phyloP scores from a whole-genome alignment of 2,329 filamentous ascomycete species.

The Cordyceps tenuipes region DNA sequence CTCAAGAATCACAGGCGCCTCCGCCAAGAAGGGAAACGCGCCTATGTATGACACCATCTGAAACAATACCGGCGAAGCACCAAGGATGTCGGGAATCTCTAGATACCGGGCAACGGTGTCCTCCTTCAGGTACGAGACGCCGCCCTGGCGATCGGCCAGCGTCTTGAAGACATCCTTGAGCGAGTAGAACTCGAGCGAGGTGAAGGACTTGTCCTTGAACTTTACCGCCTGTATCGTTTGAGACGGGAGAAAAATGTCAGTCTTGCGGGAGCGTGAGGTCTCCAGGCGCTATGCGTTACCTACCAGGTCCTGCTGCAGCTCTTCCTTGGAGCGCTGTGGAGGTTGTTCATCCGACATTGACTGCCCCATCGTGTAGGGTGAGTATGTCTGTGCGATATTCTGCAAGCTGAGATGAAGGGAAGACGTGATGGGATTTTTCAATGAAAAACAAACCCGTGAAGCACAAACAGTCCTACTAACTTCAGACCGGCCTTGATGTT shows the following conservation, averaged over 20 bases:
- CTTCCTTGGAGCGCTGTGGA: conserved; percentile 39
- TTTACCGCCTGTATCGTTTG: conserved; percentile 39
- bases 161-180: conserved; percentile 65
- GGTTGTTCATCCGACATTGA: conserved; percentile 37
- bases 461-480: not conserved
- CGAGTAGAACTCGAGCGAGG: conserved; percentile 62
- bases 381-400: not conserved
- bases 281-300: conserved; percentile 15
- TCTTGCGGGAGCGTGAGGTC: not conserved
- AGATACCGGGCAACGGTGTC: conserved; percentile 64
- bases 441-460: not conserved
- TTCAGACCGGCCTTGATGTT: not conserved
- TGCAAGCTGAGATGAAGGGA: too few relatives aligned
- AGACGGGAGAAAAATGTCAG: not conserved
- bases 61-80: conserved; percentile 59
- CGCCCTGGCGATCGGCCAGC: conserved; percentile 56
- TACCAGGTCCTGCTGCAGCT: conserved; percentile 44
- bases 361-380: conserved; percentile 40
- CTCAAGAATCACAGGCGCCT: conserved; percentile 62
- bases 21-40: conserved; percentile 63
- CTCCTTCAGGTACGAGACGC: conserved; percentile 57
- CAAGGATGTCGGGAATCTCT: conserved; percentile 62
- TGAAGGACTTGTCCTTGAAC: conserved; percentile 64
- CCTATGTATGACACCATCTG: conserved; percentile 64
- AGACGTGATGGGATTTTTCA: too few relatives aligned